Conservation (phyloP, 208 protist genomes). For the Leishmania arabica region DNA sequence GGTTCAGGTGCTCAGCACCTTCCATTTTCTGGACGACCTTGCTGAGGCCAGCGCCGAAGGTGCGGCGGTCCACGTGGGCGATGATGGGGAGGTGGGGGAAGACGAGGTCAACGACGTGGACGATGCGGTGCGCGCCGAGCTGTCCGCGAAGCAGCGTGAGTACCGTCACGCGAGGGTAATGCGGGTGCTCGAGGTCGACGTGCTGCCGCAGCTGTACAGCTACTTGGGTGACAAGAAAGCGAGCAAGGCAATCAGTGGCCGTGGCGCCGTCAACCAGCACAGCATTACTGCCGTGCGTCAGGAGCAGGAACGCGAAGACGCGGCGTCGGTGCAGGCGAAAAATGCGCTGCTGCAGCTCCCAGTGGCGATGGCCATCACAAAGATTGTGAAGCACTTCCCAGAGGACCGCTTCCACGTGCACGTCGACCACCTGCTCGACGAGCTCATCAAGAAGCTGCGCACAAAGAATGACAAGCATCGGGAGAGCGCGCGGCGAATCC, state of each 20-base stretch:
- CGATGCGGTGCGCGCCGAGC: constrained; percentile 29
- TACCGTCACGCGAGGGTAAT: constrained; percentile 67
- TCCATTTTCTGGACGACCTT: constrained; percentile 75
- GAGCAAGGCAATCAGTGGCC: constrained; percentile 28
- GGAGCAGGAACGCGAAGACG: constrained; percentile 67
- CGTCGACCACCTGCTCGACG: constrained; percentile 79
- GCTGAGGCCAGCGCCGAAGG: background rate
- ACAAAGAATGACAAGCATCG: constrained; percentile 91
- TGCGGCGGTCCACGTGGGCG: background rate
- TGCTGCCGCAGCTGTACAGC: constrained; percentile 86
- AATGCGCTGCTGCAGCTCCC: constrained; percentile 84
- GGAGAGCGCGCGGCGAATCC: constrained; percentile 79
- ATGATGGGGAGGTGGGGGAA: constrained; percentile 35
- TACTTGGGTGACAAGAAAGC: constrained; percentile 63
- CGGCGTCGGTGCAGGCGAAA: constrained; percentile 47
- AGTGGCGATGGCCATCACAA: constrained; percentile 86
- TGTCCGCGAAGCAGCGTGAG: constrained; percentile 46
- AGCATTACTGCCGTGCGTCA: constrained; percentile 62
- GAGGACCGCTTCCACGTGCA: constrained; percentile 74
- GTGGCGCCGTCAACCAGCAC: constrained; percentile 55
- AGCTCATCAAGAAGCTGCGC: constrained; percentile 80
- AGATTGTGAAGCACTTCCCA: constrained; percentile 85
- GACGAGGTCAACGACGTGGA: constrained; percentile 67
- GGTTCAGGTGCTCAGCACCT: constrained; percentile 86
- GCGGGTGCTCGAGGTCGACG: constrained; percentile 74